These are phyloP conservation scores for Amanita inopinata DNA, from an alignment of 768 basidiomycete genomes.

Conservation along the genomic window DNA sequence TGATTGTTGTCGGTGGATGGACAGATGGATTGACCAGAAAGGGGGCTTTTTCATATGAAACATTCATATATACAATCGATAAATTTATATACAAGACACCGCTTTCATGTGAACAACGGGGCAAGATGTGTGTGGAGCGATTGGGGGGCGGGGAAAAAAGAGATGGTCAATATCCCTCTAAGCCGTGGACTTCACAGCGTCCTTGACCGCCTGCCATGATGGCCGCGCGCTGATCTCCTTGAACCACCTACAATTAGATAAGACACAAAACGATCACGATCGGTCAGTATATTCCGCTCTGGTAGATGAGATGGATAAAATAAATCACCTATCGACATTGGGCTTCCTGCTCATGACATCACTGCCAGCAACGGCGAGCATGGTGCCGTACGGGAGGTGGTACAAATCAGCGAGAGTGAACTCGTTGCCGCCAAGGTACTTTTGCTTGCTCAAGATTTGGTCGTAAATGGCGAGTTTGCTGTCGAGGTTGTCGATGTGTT, in stretches of 20 bases:
- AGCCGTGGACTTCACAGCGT: constrained; percentile 17
- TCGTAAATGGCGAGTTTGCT: constrained; percentile 46
- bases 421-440: constrained; percentile 47
- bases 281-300: not conserved
- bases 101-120: no score
- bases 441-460: constrained; percentile 41
- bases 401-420: constrained; percentile 51
- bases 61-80: no score
- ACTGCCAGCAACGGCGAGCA: constrained; percentile 16
- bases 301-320: not conserved
- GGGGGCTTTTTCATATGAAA: no score
- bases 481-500: constrained; percentile 20
- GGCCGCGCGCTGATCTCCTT: constrained; percentile 29
- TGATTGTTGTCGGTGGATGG: no score
- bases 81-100: no score
- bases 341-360: constrained; percentile 27
- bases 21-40: no score
- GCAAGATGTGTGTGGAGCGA: no score
- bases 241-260: constrained; percentile 16
- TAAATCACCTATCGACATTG: constrained; percentile 31
- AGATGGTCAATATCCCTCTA: no score
- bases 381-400: constrained; percentile 35
- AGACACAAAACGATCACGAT: not conserved
- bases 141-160: no score
- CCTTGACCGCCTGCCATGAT: constrained; percentile 40